Evolutionary conservation across 2,329 filamentous ascomycete genomes (phyloP).

Genomic region (Calonectria montana): DNA sequence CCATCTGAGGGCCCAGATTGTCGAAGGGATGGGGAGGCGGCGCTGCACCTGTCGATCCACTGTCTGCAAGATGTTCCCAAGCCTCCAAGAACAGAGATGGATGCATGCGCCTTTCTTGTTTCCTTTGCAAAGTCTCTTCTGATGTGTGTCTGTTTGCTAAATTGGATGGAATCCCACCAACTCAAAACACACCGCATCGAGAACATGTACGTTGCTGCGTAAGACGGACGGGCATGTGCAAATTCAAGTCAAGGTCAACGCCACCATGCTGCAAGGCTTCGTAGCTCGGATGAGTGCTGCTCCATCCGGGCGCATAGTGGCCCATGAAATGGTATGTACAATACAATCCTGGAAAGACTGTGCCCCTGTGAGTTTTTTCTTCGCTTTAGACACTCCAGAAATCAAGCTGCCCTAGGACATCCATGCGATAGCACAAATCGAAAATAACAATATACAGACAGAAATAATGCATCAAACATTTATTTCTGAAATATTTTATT

Average conservation of each 20-base stretch:
- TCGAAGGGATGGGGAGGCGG: neutral
- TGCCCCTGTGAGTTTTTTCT: too few relatives aligned
- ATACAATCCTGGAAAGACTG: neutral
- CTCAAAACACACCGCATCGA: neutral
- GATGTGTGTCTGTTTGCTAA: neutral
- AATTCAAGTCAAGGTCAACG: constrained; percentile 1
- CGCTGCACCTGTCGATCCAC: constrained; percentile 9
- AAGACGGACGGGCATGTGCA: neutral
- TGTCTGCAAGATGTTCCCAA: neutral
- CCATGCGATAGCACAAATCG: too few relatives aligned
- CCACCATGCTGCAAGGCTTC: constrained; percentile 15
- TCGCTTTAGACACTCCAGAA: too few relatives aligned
- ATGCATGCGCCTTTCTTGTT: neutral
- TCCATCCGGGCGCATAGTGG: constrained; percentile 13
- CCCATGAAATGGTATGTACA: constrained; percentile 1
- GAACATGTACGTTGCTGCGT: neutral
- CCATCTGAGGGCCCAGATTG: constrained; percentile 8
- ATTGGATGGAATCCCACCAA: neutral
- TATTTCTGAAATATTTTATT: too few relatives aligned
- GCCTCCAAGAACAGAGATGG: neutral
- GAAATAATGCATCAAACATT: too few relatives aligned
- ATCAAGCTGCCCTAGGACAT: too few relatives aligned
- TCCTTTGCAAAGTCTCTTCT: neutral
- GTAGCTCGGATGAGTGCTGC: neutral
- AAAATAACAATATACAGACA: too few relatives aligned